Evolutionary conservation across 352 stramenopile genomes (phyloP).

Genomic region (Elongisporangium senticosum): DNA sequence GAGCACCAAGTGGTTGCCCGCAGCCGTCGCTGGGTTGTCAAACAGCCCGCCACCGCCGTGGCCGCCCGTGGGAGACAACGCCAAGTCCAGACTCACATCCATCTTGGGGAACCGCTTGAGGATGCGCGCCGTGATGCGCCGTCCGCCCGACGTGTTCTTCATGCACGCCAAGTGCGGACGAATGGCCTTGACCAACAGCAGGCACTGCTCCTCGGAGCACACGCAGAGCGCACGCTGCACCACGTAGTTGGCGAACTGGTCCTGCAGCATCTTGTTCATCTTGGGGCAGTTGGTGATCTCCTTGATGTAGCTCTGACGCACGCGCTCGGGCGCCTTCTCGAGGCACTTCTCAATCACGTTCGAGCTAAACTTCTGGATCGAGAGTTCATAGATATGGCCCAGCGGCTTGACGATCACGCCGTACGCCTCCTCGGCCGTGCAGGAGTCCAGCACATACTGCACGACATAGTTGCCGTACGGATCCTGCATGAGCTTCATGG

Average conservation of each 20-base stretch:
- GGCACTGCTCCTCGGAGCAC: slow-evolving; percentile 90
- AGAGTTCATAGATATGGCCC: slow-evolving; percentile 93
- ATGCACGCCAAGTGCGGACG: slow-evolving; percentile 92
- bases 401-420: slow-evolving; percentile 79
- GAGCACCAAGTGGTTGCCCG: slow-evolving; percentile 24
- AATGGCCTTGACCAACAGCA: slow-evolving; percentile 94
- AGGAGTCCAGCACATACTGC: slow-evolving; percentile 89
- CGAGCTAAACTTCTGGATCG: slow-evolving; percentile 98
- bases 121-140: slow-evolving; percentile 94
- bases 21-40: slow-evolving; percentile 11
- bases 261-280: slow-evolving; percentile 94
- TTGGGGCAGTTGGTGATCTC: slow-evolving; percentile 74
- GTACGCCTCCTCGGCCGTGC: slow-evolving; percentile 72
- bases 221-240: slow-evolving; percentile 96
- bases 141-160: slow-evolving; percentile 92
- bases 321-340: slow-evolving; percentile 84
- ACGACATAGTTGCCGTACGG: slow-evolving; percentile 92
- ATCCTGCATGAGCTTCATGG: slow-evolving; percentile 94
- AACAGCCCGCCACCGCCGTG: slow-evolving; percentile 11
- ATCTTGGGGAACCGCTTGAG: slow-evolving; percentile 96
- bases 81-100: slow-evolving; percentile 79
- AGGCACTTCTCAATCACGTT: slow-evolving; percentile 99
- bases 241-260: slow-evolving; percentile 99
- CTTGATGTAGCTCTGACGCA: slow-evolving; percentile 70
- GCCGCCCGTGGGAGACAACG: slow-evolving; percentile 27